A percentile compares a stretch with the other conserved stretches of the same genome.
These are phyloP conservation scores for Skeletonema marinoi DNA, from an alignment of 108 stramenopile species.

Conservation along the genomic window DNA sequence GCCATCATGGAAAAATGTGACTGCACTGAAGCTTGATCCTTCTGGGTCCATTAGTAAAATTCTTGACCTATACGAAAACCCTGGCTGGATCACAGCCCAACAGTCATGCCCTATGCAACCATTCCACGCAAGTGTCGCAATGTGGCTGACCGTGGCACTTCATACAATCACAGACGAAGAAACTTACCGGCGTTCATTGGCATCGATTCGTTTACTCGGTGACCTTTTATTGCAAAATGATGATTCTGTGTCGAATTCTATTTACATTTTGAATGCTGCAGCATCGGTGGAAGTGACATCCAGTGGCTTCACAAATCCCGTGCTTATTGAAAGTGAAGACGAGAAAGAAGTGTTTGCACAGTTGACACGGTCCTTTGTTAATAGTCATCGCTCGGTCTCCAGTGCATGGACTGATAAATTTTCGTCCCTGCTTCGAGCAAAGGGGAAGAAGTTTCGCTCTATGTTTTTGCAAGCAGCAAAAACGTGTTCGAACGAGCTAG, in stretches of 20 bases:
- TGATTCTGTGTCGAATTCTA: slow-evolving; percentile 15
- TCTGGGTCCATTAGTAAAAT: slow-evolving; percentile 20
- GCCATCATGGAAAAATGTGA: slow-evolving; percentile 32
- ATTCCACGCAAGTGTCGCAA: slow-evolving; percentile 41
- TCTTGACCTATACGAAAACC: slow-evolving; percentile 37
- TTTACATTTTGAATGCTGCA: slow-evolving; percentile 26
- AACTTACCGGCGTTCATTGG: slow-evolving; percentile 15
- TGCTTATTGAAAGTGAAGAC: slow-evolving; percentile 9
- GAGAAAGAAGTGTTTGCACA: slow-evolving; percentile 24
- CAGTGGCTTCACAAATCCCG: slow-evolving; percentile 27
- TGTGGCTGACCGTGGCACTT: slow-evolving; percentile 50
- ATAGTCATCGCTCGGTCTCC: slow-evolving; percentile 2
- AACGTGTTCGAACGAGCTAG: slow-evolving; percentile 29
- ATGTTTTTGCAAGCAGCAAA: slow-evolving; percentile 27
- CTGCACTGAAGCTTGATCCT: slow-evolving; percentile 44
- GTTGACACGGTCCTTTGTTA: slow-evolving; percentile 31
- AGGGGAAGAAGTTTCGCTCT: slow-evolving; percentile 2
- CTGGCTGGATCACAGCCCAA: slow-evolving; percentile 12
- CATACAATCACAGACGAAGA: slow-evolving; percentile 25
- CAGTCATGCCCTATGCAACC: slow-evolving; percentile 1
- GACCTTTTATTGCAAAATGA: slow-evolving; percentile 15
- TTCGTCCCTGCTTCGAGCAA: slow-evolving; percentile 13
- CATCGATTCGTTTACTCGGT: slow-evolving; percentile 8
- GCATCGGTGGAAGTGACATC: slow-evolving; percentile 16
- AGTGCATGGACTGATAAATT: slow-evolving; percentile 28